Evolutionary conservation across 2,329 filamentous ascomycete genomes (phyloP).

Genomic region (Penicillium polonicum): DNA sequence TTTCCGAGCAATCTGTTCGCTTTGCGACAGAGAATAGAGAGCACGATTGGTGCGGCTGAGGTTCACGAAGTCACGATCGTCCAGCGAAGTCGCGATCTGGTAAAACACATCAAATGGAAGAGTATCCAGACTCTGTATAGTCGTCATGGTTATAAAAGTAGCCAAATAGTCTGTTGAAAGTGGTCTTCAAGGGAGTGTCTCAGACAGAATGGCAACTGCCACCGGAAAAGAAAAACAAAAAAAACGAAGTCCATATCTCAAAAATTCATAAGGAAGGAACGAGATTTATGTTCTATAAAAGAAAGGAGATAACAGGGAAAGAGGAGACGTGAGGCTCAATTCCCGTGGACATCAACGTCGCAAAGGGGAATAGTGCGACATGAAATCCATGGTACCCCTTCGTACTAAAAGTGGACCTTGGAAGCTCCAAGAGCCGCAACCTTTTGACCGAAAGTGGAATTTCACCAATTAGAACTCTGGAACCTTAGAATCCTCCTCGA

Average conservation of each 20-base stretch:
- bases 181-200: neutral
- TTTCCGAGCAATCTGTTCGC: constrained; percentile 58
- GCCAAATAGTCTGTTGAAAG: neutral
- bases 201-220: neutral
- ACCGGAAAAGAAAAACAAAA: neutral
- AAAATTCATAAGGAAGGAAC: neutral
- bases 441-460: neutral
- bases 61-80: constrained; percentile 58
- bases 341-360: neutral
- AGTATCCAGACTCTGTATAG: constrained; percentile 36
- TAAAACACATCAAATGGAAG: constrained; percentile 67
- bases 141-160: constrained; percentile 5
- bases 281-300: neutral
- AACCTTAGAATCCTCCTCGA: neutral
- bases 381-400: neutral
- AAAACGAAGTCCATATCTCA: neutral
- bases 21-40: constrained; percentile 53
- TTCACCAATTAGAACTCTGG: neutral
- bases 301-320: neutral
- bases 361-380: neutral
- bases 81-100: constrained; percentile 55
- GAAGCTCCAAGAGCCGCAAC: neutral
- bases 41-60: constrained; percentile 55
- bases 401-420: neutral
- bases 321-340: neutral